Conservation (phyloP, 2,329 filamentous ascomycete species). For the Clonostachys solani region DNA sequence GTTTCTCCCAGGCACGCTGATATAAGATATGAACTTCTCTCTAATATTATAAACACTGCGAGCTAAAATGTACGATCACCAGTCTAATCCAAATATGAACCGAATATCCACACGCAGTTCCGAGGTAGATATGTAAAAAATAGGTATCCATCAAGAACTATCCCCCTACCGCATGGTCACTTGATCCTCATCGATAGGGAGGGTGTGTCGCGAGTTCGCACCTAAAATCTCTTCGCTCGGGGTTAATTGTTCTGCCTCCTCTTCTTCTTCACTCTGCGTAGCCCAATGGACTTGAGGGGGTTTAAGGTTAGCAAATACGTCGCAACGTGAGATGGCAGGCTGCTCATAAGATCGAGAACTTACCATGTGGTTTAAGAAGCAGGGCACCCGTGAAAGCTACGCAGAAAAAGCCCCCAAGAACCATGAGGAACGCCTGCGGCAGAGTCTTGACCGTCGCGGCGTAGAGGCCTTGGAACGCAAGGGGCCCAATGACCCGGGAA, state of each 20-base stretch:
- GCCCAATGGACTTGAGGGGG: conserved; percentile 24
- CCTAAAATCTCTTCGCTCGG: background rate
- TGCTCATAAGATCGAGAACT: conserved; percentile 33
- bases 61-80: too few relatives aligned
- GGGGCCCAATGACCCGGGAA: conserved; percentile 72
- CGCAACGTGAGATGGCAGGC: background rate
- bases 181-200: conserved; percentile 17
- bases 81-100: too few relatives aligned
- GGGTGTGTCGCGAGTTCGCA: background rate
- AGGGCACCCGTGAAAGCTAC: conserved; percentile 63
- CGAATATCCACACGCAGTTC: too few relatives aligned
- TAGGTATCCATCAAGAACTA: too few relatives aligned
- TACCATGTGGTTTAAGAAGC: conserved; percentile 71
- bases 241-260: conserved; percentile 7
- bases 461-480: conserved; percentile 84
- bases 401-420: conserved; percentile 63
- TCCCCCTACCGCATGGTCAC: conserved; percentile 1
- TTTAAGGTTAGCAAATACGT: conserved; percentile 12
- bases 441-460: conserved; percentile 73
- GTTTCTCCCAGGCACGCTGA: too few relatives aligned
- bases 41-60: too few relatives aligned
- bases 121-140: too few relatives aligned
- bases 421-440: conserved; percentile 79
- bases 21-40: too few relatives aligned
- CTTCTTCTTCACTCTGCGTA: conserved; percentile 13